These are phyloP conservation scores for Thelephora terrestris DNA, from an alignment of 1,284 basidiomycete species.

Conservation along the genomic window DNA sequence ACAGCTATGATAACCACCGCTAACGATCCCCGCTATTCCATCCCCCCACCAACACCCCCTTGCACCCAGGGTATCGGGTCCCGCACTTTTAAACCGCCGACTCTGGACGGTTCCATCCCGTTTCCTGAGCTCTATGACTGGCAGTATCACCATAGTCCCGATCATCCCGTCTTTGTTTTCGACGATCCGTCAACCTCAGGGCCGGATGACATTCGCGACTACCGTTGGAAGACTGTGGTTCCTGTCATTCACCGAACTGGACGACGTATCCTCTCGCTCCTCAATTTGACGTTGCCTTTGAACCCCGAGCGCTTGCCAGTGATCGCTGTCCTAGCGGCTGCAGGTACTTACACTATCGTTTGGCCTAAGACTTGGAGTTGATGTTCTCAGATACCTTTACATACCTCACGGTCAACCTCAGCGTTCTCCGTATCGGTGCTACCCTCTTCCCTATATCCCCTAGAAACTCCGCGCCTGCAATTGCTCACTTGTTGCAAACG, in stretches of 20 bases:
- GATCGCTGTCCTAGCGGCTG: conserved; percentile 18
- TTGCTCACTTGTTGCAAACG: conserved; percentile 19
- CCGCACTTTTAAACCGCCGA: conserved; percentile 6
- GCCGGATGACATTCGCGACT: conserved; percentile 8
- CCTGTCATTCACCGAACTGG: conserved; percentile 16
- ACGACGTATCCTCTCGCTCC: conserved; percentile 9
- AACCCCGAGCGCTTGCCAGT: conserved; percentile 10
- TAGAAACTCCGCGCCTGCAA: conserved; percentile 21
- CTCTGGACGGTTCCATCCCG: conserved; percentile 7
- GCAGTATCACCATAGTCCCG: conserved; percentile 20
- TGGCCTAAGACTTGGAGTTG: background rate
- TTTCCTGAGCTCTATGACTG: conserved; percentile 23
- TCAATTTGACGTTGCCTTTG: conserved; percentile 3
- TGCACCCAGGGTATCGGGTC: conserved; percentile 4
- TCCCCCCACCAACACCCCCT: conserved; percentile 2
- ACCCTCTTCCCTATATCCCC: conserved; percentile 22
- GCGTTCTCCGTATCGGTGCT: conserved; percentile 20
- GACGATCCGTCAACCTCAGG: no score
- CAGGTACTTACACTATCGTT: conserved; percentile 10
- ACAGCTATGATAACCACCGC: background rate
- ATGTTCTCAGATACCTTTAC: conserved; percentile 15
- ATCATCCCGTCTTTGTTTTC: conserved; percentile 23
- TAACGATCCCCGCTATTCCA: background rate
- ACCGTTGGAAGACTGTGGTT: conserved; percentile 14
- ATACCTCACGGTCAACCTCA: conserved; percentile 13